Evolutionary conservation across 2,329 filamentous ascomycete genomes (phyloP).

Genomic region (Claviceps sp.): DNA sequence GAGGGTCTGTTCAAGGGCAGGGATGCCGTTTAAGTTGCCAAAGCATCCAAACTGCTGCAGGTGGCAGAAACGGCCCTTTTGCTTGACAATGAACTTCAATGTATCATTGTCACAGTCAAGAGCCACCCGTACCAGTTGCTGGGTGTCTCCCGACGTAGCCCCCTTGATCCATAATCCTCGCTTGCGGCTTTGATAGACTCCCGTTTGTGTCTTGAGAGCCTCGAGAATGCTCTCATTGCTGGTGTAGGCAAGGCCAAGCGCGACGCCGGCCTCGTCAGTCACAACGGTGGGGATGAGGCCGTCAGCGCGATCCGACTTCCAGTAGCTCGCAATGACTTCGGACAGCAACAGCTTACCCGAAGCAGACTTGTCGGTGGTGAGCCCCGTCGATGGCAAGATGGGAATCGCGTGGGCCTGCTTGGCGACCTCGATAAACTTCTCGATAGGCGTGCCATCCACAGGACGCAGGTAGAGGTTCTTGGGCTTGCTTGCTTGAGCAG

Average conservation of each 20-base stretch:
- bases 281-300: slow-evolving; percentile 82
- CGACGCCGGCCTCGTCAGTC: slow-evolving; percentile 72
- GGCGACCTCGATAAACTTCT: slow-evolving; percentile 32
- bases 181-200: slow-evolving; percentile 94
- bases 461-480: slow-evolving; percentile 38
- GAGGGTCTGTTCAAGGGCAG: slow-evolving; percentile 77
- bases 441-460: slow-evolving; percentile 29
- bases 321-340: slow-evolving; percentile 58
- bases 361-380: slow-evolving; percentile 57
- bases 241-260: slow-evolving; percentile 86
- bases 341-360: slow-evolving; percentile 43
- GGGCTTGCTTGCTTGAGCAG: slow-evolving; percentile 31
- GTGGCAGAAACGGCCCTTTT: slow-evolving; percentile 91
- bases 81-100: slow-evolving; percentile 75
- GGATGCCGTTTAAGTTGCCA: slow-evolving; percentile 67
- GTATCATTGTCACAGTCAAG: slow-evolving; percentile 93
- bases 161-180: slow-evolving; percentile 95
- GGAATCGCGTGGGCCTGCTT: slow-evolving; percentile 48
- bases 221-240: slow-evolving; percentile 81
- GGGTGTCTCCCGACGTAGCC: slow-evolving; percentile 83
- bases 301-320: slow-evolving; percentile 70
- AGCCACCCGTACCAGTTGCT: slow-evolving; percentile 72
- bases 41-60: slow-evolving; percentile 87
- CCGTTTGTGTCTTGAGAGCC: slow-evolving; percentile 61
- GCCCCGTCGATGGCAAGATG: slow-evolving; percentile 54